Evolutionary conservation across 2,329 filamentous ascomycete genomes (phyloP).

Genomic region (Cladosporium sp.): DNA sequence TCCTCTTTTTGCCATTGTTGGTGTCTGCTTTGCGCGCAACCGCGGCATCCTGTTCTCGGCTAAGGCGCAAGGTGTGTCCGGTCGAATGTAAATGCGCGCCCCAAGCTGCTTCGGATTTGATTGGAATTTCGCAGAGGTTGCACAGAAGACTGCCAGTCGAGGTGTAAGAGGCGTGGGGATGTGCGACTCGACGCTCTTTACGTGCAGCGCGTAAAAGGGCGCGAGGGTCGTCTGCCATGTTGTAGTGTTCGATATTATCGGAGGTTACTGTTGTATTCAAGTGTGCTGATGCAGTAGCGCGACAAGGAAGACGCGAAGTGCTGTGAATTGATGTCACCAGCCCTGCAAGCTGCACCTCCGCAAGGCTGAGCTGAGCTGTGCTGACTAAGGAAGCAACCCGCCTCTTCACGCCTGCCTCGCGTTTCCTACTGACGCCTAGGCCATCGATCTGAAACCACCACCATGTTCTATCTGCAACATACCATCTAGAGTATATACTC

Average conservation of each 20-base stretch:
- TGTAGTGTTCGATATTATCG: not conserved
- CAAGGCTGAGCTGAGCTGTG: not conserved
- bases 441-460: no score
- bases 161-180: constrained; percentile 68
- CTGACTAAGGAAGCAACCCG: no score
- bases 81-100: constrained; percentile 59
- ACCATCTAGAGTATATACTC: no score
- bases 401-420: not conserved
- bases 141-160: constrained; percentile 68
- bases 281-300: not conserved
- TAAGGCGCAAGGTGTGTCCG: constrained; percentile 45
- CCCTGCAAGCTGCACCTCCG: not conserved
- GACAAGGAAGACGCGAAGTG: not conserved
- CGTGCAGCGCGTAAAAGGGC: constrained; percentile 77
- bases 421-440: not conserved
- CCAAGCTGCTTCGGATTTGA: constrained; percentile 70
- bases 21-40: constrained; percentile 31
- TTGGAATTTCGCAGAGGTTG: constrained; percentile 62
- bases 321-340: not conserved
- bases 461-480: no score
- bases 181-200: constrained; percentile 69
- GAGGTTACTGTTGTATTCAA: not conserved
- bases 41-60: constrained; percentile 31
- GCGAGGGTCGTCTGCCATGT: constrained; percentile 60
- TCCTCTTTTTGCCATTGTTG: constrained; percentile 53